Percentiles rank a stretch among this genome's conserved stretches.
phyloP scores from a whole-genome alignment of 2,329 filamentous ascomycete species.

The Penicillium sumatraense region DNA sequence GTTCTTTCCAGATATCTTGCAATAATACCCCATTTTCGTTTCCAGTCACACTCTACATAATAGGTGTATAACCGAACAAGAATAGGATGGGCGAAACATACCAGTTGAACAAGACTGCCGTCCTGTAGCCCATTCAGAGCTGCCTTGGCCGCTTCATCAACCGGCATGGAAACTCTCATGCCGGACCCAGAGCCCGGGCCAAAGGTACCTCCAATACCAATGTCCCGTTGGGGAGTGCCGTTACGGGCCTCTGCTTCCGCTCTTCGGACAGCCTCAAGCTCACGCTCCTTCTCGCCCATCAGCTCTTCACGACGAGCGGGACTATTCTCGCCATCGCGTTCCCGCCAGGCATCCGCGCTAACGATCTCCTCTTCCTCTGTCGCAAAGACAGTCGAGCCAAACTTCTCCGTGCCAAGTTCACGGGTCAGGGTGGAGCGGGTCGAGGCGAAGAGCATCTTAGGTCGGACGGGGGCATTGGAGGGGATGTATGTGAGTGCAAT shows the following conservation, averaged over 20 bases:
- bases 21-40: conserved; percentile 3
- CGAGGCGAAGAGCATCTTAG: conserved; percentile 70
- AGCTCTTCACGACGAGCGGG: conserved; percentile 50
- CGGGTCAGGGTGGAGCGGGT: conserved; percentile 64
- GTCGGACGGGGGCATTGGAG: conserved; percentile 64
- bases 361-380: conserved; percentile 64
- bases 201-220: conserved; percentile 49
- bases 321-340: conserved; percentile 53
- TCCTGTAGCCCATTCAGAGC: conserved; percentile 51
- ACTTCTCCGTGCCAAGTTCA: conserved; percentile 66
- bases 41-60: neutral
- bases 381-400: conserved; percentile 62
- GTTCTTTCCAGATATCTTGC: conserved; percentile 4
- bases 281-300: conserved; percentile 66
- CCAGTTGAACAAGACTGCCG: conserved; percentile 55
- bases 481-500: conserved; percentile 67
- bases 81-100: conserved; percentile 32
- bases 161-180: conserved; percentile 55
- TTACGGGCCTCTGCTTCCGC: conserved; percentile 62
- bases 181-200: conserved; percentile 38
- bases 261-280: conserved; percentile 60
- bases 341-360: conserved; percentile 57
- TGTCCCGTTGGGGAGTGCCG: conserved; percentile 56
- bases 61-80: neutral
- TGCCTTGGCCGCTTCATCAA: conserved; percentile 58